A percentile compares a stretch with the other conserved stretches of the same genome.
phyloP scores from a whole-genome alignment of 495 filamentous ascomycete genomes.

The Trichoderma parareesei region DNA sequence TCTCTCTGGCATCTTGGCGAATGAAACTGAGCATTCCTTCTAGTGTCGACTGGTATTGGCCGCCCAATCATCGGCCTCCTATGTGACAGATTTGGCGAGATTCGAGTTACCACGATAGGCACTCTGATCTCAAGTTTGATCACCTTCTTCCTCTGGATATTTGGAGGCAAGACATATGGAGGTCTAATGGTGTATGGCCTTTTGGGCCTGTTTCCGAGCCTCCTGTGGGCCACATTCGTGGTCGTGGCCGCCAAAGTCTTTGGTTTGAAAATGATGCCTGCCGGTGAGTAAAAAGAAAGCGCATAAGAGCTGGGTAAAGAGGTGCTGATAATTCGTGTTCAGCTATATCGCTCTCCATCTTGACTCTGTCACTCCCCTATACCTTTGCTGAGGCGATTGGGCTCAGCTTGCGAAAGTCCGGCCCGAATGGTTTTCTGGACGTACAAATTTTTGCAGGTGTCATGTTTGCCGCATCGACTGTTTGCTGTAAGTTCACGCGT shows the following conservation, averaged over 20 bases:
- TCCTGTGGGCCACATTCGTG: not conserved
- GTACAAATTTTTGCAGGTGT: not conserved
- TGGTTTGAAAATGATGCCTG: not conserved
- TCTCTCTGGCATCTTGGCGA: too few relatives aligned
- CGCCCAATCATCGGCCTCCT: constrained; percentile 56
- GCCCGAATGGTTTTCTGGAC: not conserved
- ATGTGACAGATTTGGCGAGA: constrained; percentile 52
- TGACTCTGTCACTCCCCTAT: not conserved
- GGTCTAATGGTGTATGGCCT: constrained; percentile 52
- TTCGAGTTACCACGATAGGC: constrained; percentile 47
- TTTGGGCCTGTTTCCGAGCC: not conserved
- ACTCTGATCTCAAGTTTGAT: constrained; percentile 15
- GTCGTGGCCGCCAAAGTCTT: not conserved
- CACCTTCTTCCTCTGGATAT: constrained; percentile 56
- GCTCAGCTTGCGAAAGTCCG: not conserved
- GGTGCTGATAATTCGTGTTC: not conserved
- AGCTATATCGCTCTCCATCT: not conserved
- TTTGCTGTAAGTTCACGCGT: not conserved
- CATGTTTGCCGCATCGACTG: not conserved
- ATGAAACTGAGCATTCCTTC: not conserved
- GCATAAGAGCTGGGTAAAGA: not conserved
- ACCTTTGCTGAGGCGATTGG: constrained; percentile 1
- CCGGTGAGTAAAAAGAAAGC: not conserved
- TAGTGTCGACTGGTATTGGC: constrained; percentile 34
- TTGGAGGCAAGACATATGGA: constrained; percentile 50